A percentile compares a stretch with the other conserved stretches of the same genome.
phyloP scores from a whole-genome alignment of 2,329 filamentous ascomycete genomes.

The Scedosporium boydii region DNA sequence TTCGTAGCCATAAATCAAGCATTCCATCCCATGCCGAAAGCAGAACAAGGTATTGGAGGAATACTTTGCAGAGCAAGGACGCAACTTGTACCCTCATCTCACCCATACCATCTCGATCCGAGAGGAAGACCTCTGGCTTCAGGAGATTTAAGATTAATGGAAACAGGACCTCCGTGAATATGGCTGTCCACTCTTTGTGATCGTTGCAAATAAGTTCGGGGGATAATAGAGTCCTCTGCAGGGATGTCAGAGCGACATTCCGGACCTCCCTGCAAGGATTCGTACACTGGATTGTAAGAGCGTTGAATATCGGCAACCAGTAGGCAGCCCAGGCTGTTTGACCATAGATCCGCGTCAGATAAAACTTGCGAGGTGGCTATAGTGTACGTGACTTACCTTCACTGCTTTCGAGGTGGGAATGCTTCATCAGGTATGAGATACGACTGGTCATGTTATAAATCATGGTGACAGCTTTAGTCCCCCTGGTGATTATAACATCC shows the following conservation, averaged over 20 bases:
- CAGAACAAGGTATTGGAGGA: conserved; percentile 82
- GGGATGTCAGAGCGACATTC: conserved; percentile 73
- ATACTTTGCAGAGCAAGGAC: conserved; percentile 88
- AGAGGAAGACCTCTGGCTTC: conserved; percentile 90
- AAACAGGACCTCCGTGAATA: conserved; percentile 90
- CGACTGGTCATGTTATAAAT: conserved; percentile 74
- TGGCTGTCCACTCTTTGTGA: conserved; percentile 87
- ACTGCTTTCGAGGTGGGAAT: conserved; percentile 81
- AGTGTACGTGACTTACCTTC: conserved; percentile 49
- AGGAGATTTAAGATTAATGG: conserved; percentile 78
- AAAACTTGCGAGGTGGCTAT: not conserved
- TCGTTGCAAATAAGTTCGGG: conserved; percentile 74
- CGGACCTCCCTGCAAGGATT: conserved; percentile 92
- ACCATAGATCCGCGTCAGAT: not conserved
- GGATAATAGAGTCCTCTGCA: conserved; percentile 79
- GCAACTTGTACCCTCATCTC: conserved; percentile 89
- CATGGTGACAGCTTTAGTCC: conserved; percentile 69
- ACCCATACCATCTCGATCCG: conserved; percentile 85
- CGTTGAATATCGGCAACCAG: conserved; percentile 90
- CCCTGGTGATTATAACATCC: conserved; percentile 53
- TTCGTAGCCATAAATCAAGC: conserved; percentile 83
- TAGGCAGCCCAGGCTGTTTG: conserved; percentile 87
- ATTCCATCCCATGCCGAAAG: conserved; percentile 81
- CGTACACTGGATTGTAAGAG: conserved; percentile 79
- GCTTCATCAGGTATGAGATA: conserved; percentile 79